Evolutionary conservation across 176 grass and related monocot species (phyloP).

Genomic region (Otatea glauca): DNA sequence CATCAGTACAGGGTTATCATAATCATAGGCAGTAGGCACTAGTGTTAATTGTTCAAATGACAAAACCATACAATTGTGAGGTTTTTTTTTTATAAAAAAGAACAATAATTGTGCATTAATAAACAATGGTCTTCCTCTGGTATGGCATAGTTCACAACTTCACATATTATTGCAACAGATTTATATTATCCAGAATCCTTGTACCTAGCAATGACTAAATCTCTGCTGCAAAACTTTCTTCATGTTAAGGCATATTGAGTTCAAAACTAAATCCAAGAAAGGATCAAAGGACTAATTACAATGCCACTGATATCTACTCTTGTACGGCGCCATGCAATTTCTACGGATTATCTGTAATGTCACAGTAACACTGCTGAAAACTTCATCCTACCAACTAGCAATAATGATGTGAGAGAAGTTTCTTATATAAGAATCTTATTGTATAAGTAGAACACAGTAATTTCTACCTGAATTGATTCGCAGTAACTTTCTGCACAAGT

Average conservation of each 20-base stretch:
- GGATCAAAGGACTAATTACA: not conserved
- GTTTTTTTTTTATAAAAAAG: not conserved
- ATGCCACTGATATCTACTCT: constrained; percentile 13
- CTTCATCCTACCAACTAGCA: constrained; percentile 5
- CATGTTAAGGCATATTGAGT: constrained; percentile 7
- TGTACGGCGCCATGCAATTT: constrained; percentile 21
- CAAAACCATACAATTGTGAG: not conserved
- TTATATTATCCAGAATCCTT: constrained; percentile 5
- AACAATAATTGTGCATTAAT: not conserved
- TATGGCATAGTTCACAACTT: constrained; percentile 9
- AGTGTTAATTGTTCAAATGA: constrained; percentile 15
- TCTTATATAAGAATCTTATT: not conserved
- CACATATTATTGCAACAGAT: constrained; percentile 8
- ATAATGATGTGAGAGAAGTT: not conserved
- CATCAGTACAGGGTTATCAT: not conserved
- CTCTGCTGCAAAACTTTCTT: constrained; percentile 13
- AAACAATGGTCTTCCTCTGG: constrained; percentile 1
- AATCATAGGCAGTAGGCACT: not conserved
- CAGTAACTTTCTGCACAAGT: constrained; percentile 94
- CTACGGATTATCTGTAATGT: not conserved
- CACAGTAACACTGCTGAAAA: constrained; percentile 16
- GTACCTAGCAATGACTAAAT: constrained; percentile 1
- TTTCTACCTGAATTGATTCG: constrained; percentile 73
- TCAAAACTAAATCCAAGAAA: constrained; percentile 29
- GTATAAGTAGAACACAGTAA: constrained; percentile 22